phyloP scores from a whole-genome alignment of 1,284 basidiomycete species.

The Neonothopanus nambi region DNA sequence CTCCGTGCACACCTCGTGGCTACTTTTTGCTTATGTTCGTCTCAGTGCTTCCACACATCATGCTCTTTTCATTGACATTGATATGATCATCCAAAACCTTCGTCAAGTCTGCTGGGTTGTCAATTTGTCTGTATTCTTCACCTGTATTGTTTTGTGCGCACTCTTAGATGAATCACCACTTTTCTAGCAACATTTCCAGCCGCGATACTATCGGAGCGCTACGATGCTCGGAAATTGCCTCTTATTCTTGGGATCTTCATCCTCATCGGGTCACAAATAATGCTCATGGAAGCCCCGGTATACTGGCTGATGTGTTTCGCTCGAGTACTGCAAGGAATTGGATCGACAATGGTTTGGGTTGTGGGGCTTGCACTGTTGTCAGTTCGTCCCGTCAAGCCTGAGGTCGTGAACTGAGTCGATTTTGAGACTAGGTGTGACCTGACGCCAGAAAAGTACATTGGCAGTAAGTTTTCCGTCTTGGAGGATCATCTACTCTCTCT shows the following conservation, averaged over 20 bases:
- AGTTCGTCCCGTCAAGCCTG: conserved; percentile 19
- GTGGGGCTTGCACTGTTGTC: conserved; percentile 73
- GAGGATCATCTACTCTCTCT: neutral
- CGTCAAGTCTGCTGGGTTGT: conserved; percentile 46
- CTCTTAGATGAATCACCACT: neutral
- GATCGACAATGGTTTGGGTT: conserved; percentile 76
- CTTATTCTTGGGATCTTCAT: conserved; percentile 59
- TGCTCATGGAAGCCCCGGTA: conserved; percentile 76
- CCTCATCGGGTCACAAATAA: conserved; percentile 59
- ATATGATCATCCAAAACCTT: conserved; percentile 3
- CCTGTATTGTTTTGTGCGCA: neutral
- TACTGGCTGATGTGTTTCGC: conserved; percentile 75
- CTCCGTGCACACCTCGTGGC: conserved; percentile 66
- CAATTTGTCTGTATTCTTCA: conserved; percentile 42
- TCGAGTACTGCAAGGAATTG: conserved; percentile 70
- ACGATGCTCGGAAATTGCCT: conserved; percentile 54
- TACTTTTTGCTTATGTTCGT: conserved; percentile 63
- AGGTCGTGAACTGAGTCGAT: neutral
- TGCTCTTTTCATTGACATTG: neutral
- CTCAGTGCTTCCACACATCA: neutral
- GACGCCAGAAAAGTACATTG: conserved; percentile 56
- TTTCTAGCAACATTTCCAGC: conserved; percentile 66
- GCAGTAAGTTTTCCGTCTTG: conserved; percentile 45
- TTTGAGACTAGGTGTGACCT: conserved; percentile 59
- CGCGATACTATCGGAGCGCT: conserved; percentile 66